phyloP scores from a whole-genome alignment of 1,284 basidiomycete genomes.

The Trichosporon sp. region DNA sequence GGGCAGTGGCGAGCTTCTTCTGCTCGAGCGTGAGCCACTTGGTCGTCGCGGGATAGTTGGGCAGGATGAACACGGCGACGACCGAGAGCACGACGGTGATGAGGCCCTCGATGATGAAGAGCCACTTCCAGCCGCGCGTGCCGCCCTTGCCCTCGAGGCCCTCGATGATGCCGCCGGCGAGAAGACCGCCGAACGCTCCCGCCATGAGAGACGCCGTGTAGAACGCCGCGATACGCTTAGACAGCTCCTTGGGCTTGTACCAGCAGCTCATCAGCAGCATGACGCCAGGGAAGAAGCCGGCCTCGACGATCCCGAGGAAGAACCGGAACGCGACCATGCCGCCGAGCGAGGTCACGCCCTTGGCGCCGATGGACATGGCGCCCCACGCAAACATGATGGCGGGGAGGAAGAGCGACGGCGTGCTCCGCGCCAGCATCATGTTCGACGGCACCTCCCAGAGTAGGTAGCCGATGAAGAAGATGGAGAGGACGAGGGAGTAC shows the following conservation, averaged over 20 bases:
- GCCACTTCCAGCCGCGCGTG: conserved; percentile 51
- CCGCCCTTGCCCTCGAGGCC: conserved; percentile 41
- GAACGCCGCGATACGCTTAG: conserved; percentile 43
- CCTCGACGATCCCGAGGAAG: conserved; percentile 49
- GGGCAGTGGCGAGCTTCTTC: conserved; percentile 21
- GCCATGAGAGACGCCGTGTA: conserved; percentile 49
- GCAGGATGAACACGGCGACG: conserved; percentile 51
- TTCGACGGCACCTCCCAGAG: conserved; percentile 34
- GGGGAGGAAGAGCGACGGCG: conserved; percentile 38
- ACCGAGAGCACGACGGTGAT: conserved; percentile 44
- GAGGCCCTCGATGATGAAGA: conserved; percentile 54
- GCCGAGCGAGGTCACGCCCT: conserved; percentile 48
- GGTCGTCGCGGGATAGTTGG: conserved; percentile 48
- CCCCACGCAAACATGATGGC: conserved; percentile 38
- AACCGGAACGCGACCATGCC: conserved; percentile 55
- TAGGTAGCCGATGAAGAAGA: conserved; percentile 29
- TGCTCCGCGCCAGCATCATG: conserved; percentile 34
- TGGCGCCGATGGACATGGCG: conserved; percentile 50
- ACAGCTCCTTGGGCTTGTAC: conserved; percentile 40
- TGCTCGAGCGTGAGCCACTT: conserved; percentile 42
- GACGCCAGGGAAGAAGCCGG: conserved; percentile 37
- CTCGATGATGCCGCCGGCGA: conserved; percentile 50
- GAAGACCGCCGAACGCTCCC: conserved; percentile 47
- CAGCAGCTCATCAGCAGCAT: conserved; percentile 32
- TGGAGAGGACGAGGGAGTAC: conserved; percentile 25